These are phyloP conservation scores for Xenoacremonium recifei DNA, from an alignment of 2,329 filamentous ascomycete genomes.

Conservation along the genomic window DNA sequence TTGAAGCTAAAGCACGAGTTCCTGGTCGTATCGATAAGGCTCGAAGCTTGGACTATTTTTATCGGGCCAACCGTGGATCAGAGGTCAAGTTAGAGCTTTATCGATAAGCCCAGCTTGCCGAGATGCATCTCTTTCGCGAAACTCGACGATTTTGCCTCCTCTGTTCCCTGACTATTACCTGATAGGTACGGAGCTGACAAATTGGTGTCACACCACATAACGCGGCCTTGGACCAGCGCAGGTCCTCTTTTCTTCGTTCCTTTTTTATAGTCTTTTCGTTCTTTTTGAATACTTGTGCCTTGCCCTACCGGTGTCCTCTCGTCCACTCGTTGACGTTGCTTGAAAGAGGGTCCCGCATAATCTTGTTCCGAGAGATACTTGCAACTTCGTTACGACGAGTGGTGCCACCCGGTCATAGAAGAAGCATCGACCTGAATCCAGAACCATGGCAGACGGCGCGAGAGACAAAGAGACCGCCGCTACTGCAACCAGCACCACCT, in stretches of 20 bases:
- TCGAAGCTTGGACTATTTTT: no score
- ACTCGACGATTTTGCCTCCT: no score
- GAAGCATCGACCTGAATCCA: no score
- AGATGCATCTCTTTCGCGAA: no score
- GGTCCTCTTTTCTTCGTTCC: slow-evolving; percentile 4
- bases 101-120: no score
- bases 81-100: no score
- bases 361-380: slow-evolving; percentile 8
- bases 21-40: slow-evolving; percentile 17
- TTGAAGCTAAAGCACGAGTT: not conserved
- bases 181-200: slow-evolving; percentile 2
- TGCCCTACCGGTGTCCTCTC: no score
- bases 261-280: slow-evolving; percentile 5
- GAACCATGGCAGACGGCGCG: slow-evolving; percentile 27
- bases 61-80: no score
- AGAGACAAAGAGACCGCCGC: slow-evolving; percentile 20
- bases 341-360: no score
- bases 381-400: slow-evolving; percentile 7
- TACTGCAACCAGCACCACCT: slow-evolving; percentile 17
- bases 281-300: slow-evolving; percentile 2
- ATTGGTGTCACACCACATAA: not conserved
- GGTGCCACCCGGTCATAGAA: no score
- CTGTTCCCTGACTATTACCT: no score
- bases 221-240: slow-evolving; percentile 3
- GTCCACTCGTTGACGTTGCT: no score